Evolutionary conservation across 768 basidiomycete species (phyloP).

Genomic region (Stropharia rugosoannulata): DNA sequence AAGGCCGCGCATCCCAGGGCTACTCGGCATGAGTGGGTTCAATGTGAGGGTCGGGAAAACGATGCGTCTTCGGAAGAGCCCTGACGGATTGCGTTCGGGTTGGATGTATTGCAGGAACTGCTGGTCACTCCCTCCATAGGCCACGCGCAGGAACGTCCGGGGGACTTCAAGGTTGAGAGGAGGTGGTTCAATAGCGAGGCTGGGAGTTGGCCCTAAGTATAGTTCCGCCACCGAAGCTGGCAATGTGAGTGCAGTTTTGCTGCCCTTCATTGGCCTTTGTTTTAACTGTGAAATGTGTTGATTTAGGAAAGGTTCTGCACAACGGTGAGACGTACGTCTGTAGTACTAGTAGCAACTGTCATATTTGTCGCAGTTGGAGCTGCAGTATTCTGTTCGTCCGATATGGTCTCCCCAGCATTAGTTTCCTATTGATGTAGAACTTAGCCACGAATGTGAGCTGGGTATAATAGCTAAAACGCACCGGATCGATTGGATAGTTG

Average conservation of each 20-base stretch:
- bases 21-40: slow-evolving; percentile 25
- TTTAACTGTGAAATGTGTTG: not conserved
- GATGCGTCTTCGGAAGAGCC: not conserved
- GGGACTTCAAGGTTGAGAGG: slow-evolving; percentile 11
- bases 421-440: too few species aligned
- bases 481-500: too few species aligned
- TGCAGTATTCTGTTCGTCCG: too few species aligned
- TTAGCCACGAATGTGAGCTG: too few species aligned
- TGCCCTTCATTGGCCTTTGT: not conserved
- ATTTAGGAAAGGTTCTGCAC: not conserved
- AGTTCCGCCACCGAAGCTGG: not conserved
- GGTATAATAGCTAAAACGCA: too few species aligned
- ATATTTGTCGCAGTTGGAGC: too few species aligned
- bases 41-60: slow-evolving; percentile 22
- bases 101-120: slow-evolving; percentile 15
- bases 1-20: slow-evolving; percentile 25
- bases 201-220: slow-evolving; percentile 10
- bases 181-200: slow-evolving; percentile 10
- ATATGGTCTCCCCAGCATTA: too few species aligned
- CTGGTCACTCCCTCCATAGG: slow-evolving; percentile 20
- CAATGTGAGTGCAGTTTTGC: not conserved
- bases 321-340: not conserved
- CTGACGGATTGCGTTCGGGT: slow-evolving; percentile 3
- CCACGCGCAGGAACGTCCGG: slow-evolving; percentile 14
- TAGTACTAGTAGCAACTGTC: not conserved